phyloP scores from a whole-genome alignment of 805 yeast species.

The Metschnikowia santaceciliae region DNA sequence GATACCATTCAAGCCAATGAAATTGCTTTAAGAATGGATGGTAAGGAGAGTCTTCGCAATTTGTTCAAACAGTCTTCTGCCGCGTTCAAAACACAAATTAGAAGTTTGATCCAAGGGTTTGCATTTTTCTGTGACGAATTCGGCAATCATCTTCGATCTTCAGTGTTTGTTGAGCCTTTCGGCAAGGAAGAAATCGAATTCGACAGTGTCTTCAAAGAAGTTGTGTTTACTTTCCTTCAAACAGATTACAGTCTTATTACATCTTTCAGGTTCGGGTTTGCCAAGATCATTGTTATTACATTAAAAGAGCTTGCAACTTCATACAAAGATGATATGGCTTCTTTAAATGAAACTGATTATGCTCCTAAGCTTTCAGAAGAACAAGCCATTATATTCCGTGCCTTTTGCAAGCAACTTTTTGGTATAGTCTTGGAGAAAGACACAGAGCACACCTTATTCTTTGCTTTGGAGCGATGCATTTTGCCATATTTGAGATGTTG shows the following conservation, averaged over 20 bases:
- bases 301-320: conserved; percentile 19
- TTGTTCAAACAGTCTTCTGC: conserved; percentile 27
- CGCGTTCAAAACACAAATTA: conserved; percentile 29
- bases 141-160: conserved; percentile 6
- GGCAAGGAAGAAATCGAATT: conserved; percentile 14
- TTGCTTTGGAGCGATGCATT: conserved; percentile 14
- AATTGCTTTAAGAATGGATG: conserved; percentile 52
- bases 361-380: not conserved
- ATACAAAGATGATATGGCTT: not conserved
- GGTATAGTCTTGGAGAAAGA: not conserved
- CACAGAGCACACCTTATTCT: conserved; percentile 4
- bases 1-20: conserved; percentile 57
- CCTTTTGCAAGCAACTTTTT: conserved; percentile 1
- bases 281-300: conserved; percentile 25
- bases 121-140: conserved; percentile 8
- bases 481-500: conserved; percentile 35
- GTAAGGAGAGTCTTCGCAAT: conserved; percentile 19
- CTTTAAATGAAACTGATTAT: too few species aligned
- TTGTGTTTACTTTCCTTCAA: conserved; percentile 38
- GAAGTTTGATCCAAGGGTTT: conserved; percentile 39
- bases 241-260: conserved; percentile 42
- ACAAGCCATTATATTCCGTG: conserved; percentile 25
- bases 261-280: conserved; percentile 28
- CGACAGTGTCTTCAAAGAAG: conserved; percentile 37
- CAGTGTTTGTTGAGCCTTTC: conserved; percentile 25